Evolutionary conservation across 306 rosid genomes (phyloP).

Genomic region (Canavalia ensiformis): DNA sequence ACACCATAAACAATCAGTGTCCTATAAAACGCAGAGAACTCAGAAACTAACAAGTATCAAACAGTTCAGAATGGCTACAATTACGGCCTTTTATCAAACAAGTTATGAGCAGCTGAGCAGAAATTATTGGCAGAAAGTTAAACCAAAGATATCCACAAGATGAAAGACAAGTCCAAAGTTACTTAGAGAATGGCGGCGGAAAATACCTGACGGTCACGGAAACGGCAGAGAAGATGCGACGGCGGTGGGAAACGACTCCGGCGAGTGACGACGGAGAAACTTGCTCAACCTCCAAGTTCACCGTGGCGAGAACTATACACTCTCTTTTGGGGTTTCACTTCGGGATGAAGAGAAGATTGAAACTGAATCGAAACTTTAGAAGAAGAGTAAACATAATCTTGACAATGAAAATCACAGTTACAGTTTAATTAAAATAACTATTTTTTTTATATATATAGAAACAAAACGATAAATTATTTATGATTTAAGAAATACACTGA

Average conservation of each 20-base stretch:
- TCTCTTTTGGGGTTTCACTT: too few relatives aligned
- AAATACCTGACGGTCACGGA: not conserved
- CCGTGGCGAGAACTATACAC: too few relatives aligned
- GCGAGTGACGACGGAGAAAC: not conserved
- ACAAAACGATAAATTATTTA: too few relatives aligned
- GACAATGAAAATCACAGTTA: too few relatives aligned
- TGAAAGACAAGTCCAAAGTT: not conserved
- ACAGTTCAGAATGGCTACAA: not conserved
- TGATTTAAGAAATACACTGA: too few relatives aligned
- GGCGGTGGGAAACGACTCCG: not conserved
- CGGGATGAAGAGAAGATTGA: too few relatives aligned
- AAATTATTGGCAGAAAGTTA: not conserved
- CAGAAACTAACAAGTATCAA: not conserved
- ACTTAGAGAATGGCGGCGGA: not conserved
- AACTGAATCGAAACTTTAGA: too few relatives aligned
- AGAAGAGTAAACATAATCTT: too few relatives aligned
- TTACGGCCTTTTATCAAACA: not conserved
- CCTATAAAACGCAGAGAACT: not conserved
- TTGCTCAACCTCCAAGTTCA: too few relatives aligned
- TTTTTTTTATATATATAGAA: too few relatives aligned
- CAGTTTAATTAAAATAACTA: too few relatives aligned
- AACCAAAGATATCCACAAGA: not conserved
- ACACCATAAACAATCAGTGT: not conserved
- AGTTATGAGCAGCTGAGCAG: slow-evolving; percentile 18
- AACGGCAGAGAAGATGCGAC: not conserved